A percentile compares a stretch with the other conserved stretches of the same genome.
Conservation (phyloP, 2,329 filamentous ascomycete species). For the Rhynchosporium graminicola region DNA sequence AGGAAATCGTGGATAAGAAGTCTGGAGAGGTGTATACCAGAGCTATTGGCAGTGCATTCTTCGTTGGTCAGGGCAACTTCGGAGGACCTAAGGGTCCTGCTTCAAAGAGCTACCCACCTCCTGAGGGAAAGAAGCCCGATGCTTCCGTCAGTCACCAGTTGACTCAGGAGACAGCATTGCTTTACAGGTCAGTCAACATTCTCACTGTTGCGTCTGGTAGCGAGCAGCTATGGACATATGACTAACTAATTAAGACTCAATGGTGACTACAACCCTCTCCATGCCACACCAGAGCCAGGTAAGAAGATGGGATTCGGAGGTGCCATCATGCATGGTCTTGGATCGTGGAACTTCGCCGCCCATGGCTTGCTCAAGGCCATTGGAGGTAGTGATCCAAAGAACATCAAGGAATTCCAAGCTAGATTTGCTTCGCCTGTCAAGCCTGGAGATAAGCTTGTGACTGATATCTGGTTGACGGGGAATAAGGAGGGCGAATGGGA, state of each 20-base stretch:
- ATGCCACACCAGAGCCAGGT: slow-evolving; percentile 82
- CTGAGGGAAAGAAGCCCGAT: slow-evolving; percentile 70
- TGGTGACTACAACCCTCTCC: slow-evolving; percentile 92
- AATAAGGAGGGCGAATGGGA: slow-evolving; percentile 69
- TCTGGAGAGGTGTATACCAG: slow-evolving; percentile 62
- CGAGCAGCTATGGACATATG: not conserved
- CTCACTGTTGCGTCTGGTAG: not conserved
- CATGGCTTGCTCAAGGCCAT: slow-evolving; percentile 73
- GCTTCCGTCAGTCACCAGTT: slow-evolving; percentile 70
- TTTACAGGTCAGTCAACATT: slow-evolving; percentile 59
- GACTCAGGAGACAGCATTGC: slow-evolving; percentile 67
- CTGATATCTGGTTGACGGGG: slow-evolving; percentile 79
- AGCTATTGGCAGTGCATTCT: slow-evolving; percentile 63
- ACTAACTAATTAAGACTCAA: slow-evolving; percentile 63
- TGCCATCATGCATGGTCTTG: slow-evolving; percentile 85
- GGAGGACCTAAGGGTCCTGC: slow-evolving; percentile 87
- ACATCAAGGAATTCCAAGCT: slow-evolving; percentile 86
- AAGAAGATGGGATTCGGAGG: slow-evolving; percentile 90
- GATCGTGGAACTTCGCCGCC: slow-evolving; percentile 78
- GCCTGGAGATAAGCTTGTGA: slow-evolving; percentile 79
- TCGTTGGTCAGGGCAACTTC: slow-evolving; percentile 74
- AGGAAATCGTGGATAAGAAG: slow-evolving; percentile 61
- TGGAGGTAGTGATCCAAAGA: slow-evolving; percentile 75
- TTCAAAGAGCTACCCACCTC: slow-evolving; percentile 75
- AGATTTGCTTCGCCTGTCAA: slow-evolving; percentile 83